phyloP scores from a whole-genome alignment of 2,329 filamentous ascomycete genomes.

The Diaporthe helianthi region DNA sequence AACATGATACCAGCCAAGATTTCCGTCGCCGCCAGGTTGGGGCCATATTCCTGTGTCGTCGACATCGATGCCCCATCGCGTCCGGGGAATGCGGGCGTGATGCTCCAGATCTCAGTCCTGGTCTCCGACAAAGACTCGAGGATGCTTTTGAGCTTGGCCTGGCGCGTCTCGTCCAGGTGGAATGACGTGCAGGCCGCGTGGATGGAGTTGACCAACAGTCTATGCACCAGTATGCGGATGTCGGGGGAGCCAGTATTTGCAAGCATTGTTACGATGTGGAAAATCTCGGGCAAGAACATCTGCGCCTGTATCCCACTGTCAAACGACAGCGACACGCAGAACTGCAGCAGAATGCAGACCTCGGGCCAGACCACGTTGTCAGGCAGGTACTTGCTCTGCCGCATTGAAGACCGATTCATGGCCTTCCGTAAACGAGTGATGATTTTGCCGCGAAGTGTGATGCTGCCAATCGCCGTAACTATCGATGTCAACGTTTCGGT shows the following conservation, averaged over 20 bases:
- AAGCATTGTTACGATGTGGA: slow-evolving; percentile 75
- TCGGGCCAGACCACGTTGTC: slow-evolving; percentile 75
- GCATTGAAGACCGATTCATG: slow-evolving; percentile 69
- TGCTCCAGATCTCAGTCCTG: slow-evolving; percentile 63
- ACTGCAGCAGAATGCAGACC: slow-evolving; percentile 70
- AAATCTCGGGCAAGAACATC: slow-evolving; percentile 72
- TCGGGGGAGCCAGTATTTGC: slow-evolving; percentile 68
- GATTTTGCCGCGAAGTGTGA: slow-evolving; percentile 70
- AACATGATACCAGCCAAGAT: slow-evolving; percentile 67
- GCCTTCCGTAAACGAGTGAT: slow-evolving; percentile 71
- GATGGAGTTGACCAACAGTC: slow-evolving; percentile 70
- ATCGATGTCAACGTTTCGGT: slow-evolving; percentile 68
- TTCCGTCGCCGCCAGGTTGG: slow-evolving; percentile 64
- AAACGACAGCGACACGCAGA: slow-evolving; percentile 72
- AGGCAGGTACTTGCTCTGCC: slow-evolving; percentile 69
- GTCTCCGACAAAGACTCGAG: slow-evolving; percentile 67
- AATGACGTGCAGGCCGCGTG: slow-evolving; percentile 74
- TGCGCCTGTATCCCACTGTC: slow-evolving; percentile 72
- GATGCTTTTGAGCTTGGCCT: slow-evolving; percentile 61
- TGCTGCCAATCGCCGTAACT: slow-evolving; percentile 67
- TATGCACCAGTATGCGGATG: slow-evolving; percentile 65
- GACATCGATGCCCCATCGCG: slow-evolving; percentile 63
- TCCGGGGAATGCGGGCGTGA: slow-evolving; percentile 48
- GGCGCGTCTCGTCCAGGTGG: slow-evolving; percentile 63
- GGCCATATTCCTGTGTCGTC: slow-evolving; percentile 60